Evolutionary conservation across 768 basidiomycete genomes (phyloP).

Genomic region (Cyclocybe aegerita): DNA sequence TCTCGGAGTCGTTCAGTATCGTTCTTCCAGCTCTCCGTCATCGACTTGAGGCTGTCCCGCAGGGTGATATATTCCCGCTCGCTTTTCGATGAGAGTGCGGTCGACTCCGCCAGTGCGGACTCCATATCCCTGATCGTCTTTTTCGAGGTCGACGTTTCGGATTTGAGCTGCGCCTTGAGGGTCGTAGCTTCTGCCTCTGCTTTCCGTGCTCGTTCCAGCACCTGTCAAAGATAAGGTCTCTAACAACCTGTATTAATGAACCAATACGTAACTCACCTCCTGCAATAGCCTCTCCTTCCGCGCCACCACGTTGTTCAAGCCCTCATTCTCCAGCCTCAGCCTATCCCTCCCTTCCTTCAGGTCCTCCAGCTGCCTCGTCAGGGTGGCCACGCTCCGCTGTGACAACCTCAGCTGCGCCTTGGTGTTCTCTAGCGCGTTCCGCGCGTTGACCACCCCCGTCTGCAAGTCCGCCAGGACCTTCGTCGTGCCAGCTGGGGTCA

Average conservation of each 20-base stretch:
- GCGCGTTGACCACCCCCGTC: slow-evolving; percentile 75
- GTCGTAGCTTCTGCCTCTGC: slow-evolving; percentile 75
- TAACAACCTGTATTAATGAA: background rate
- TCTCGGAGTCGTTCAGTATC: slow-evolving; percentile 71
- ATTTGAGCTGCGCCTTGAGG: slow-evolving; percentile 72
- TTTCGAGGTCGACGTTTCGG: slow-evolving; percentile 70
- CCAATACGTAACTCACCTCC: slow-evolving; percentile 50
- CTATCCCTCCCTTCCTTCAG: slow-evolving; percentile 85
- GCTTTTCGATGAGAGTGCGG: slow-evolving; percentile 73
- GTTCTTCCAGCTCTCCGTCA: slow-evolving; percentile 70
- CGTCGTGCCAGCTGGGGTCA: slow-evolving; percentile 79
- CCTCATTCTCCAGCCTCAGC: slow-evolving; percentile 81
- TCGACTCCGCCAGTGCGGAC: slow-evolving; percentile 66
- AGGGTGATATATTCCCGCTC: slow-evolving; percentile 83
- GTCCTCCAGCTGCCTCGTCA: slow-evolving; percentile 86
- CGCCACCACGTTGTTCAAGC: slow-evolving; percentile 83
- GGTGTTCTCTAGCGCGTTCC: slow-evolving; percentile 83
- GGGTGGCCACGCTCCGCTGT: slow-evolving; percentile 79
- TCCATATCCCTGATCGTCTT: slow-evolving; percentile 83
- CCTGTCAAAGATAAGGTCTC: slow-evolving; percentile 35
- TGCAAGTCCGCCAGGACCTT: slow-evolving; percentile 89
- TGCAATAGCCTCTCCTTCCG: slow-evolving; percentile 85
- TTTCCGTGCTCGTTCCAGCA: slow-evolving; percentile 81
- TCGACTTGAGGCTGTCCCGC: slow-evolving; percentile 71
- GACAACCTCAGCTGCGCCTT: slow-evolving; percentile 78